These are phyloP conservation scores for Irpex sp. DNA, from an alignment of 1,284 basidiomycete genomes.

Conservation along the genomic window DNA sequence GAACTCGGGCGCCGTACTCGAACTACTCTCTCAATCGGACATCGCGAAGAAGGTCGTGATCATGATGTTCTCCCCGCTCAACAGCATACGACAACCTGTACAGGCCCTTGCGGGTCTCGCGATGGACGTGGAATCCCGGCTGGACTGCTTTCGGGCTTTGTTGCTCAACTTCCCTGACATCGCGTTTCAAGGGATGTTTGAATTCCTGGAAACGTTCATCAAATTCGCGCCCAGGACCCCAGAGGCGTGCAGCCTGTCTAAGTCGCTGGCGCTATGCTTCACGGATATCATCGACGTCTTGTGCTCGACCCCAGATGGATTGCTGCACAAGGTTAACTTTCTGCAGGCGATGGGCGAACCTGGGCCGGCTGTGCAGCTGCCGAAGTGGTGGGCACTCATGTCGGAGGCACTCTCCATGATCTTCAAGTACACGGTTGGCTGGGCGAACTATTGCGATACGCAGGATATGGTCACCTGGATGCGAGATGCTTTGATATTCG, in stretches of 20 bases:
- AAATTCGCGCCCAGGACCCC: conserved; percentile 60
- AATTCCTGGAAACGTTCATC: conserved; percentile 65
- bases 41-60: conserved; percentile 56
- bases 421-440: conserved; percentile 77
- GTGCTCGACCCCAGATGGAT: conserved; percentile 67
- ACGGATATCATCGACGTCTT: conserved; percentile 89
- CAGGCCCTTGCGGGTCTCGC: conserved; percentile 77
- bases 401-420: conserved; percentile 76
- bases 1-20: conserved; percentile 42
- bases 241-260: conserved; percentile 84
- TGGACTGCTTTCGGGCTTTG: conserved; percentile 81
- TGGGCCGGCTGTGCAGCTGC: conserved; percentile 49
- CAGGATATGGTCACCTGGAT: conserved; percentile 93
- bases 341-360: conserved; percentile 41
- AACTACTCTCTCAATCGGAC: conserved; percentile 48
- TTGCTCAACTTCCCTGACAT: conserved; percentile 61
- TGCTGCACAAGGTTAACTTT: conserved; percentile 60
- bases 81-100: conserved; percentile 67
- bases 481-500: conserved; percentile 93
- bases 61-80: conserved; percentile 79
- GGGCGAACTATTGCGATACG: conserved; percentile 79
- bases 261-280: conserved; percentile 85
- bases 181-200: conserved; percentile 66
- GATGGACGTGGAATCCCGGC: conserved; percentile 81
- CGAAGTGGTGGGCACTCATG: conserved; percentile 83